Conservation (phyloP, 202 grass and related monocot species). For the Elaeis oleifera region DNA sequence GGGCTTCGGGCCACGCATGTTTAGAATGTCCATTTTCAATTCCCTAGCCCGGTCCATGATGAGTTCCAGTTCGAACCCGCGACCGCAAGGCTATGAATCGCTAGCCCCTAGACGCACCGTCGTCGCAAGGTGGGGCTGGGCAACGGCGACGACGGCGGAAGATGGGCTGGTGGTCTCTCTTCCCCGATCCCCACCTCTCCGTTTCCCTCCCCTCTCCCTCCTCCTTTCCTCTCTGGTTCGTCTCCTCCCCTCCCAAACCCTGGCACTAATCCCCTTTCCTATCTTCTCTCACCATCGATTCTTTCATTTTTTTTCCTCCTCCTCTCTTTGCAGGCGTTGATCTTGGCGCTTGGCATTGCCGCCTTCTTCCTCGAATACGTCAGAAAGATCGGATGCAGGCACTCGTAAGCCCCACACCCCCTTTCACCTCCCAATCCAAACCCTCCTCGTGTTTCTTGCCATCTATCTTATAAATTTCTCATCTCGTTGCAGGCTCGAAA, state of each 20-base stretch:
- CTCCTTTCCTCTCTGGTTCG: conserved; percentile 7
- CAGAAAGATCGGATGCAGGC: conserved; percentile 77
- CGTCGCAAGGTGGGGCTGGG: neutral
- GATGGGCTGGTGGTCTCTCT: no score
- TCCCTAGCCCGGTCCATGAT: no score
- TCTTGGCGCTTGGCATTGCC: conserved; percentile 34
- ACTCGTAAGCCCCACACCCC: conserved; percentile 38
- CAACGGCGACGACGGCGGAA: no score
- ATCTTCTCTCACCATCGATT: neutral
- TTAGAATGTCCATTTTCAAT: no score
- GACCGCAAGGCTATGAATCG: neutral
- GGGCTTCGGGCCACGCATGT: no score
- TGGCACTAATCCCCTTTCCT: neutral
- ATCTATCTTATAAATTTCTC: neutral
- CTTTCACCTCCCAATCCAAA: neutral
- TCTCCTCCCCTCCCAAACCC: neutral
- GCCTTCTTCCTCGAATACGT: conserved; percentile 84
- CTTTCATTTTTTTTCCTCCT: neutral
- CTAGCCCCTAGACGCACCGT: neutral
- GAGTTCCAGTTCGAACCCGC: neutral
- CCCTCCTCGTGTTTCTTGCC: neutral
- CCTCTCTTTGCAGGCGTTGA: conserved; percentile 32
- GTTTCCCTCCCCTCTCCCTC: neutral
- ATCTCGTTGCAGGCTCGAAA: conserved; percentile 54
- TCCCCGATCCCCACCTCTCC: neutral